Conservation (phyloP, 1,284 basidiomycete genomes). For the Kwoniella shivajii region DNA sequence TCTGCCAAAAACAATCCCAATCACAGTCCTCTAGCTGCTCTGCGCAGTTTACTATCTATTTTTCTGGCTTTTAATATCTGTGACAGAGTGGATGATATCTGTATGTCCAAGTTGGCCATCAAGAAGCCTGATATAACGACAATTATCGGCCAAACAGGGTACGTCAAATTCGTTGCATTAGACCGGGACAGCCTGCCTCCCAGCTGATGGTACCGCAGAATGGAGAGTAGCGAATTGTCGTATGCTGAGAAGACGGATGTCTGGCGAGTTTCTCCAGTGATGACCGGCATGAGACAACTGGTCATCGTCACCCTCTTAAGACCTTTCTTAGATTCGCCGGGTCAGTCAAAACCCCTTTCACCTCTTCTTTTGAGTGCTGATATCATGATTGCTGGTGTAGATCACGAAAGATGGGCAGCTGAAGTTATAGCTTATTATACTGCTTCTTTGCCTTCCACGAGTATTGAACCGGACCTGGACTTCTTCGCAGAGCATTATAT, state of each 20-base stretch:
- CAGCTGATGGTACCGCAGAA: not conserved
- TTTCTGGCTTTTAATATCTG: conserved; percentile 58
- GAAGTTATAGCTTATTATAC: conserved; percentile 77
- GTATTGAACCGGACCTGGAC: conserved; percentile 68
- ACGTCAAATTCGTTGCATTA: not conserved
- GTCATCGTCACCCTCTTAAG: conserved; percentile 69
- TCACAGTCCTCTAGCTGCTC: conserved; percentile 32
- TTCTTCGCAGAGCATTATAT: conserved; percentile 75
- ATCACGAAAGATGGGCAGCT: conserved; percentile 65
- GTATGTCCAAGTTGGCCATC: conserved; percentile 49
- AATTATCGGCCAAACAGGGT: conserved; percentile 62
- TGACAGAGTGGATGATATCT: conserved; percentile 68
- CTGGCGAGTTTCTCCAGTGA: conserved; percentile 73
- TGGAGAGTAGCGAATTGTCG: not conserved
- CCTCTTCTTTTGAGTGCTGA: not conserved
- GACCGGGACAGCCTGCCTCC: not conserved
- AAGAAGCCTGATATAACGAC: conserved; percentile 54
- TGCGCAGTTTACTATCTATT: conserved; percentile 49
- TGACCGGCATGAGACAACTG: conserved; percentile 68
- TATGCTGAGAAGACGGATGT: conserved; percentile 18
- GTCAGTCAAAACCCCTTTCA: conserved; percentile 52
- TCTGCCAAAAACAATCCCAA: conserved; percentile 12
- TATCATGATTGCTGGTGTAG: conserved; percentile 52
- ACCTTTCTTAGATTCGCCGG: conserved; percentile 69
- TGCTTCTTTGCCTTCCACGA: conserved; percentile 63